Evolutionary conservation across 495 filamentous ascomycete genomes (phyloP).

Genomic region (Penicillium odoratum): DNA sequence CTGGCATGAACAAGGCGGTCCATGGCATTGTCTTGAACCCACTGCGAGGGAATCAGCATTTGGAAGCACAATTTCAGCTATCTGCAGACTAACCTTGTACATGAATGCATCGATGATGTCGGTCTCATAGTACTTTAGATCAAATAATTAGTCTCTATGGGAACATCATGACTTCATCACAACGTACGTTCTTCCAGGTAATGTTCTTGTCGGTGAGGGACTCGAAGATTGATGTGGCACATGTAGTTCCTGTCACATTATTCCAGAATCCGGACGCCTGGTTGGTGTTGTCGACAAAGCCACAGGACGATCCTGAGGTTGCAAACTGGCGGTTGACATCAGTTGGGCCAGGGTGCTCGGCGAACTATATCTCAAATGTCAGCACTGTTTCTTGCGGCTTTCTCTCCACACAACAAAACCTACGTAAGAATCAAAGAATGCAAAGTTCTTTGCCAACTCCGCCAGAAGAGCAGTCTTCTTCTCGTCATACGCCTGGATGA

Average conservation of each 20-base stretch:
- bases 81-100: conserved; percentile 31
- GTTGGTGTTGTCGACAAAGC: conserved; percentile 33
- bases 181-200: conserved; percentile 38
- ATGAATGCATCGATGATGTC: conserved; percentile 41
- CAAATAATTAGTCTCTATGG: background rate
- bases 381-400: conserved; percentile 1
- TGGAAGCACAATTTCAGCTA: background rate
- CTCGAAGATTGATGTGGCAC: conserved; percentile 38
- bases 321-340: conserved; percentile 44
- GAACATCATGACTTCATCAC: background rate
- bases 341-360: conserved; percentile 43
- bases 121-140: conserved; percentile 41
- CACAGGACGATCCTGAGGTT: conserved; percentile 37
- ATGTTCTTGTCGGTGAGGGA: conserved; percentile 34
- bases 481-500: conserved; percentile 42
- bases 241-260: conserved; percentile 40
- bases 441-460: conserved; percentile 41
- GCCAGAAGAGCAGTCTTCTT: conserved; percentile 38
- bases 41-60: conserved; percentile 21
- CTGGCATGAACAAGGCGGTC: conserved; percentile 36
- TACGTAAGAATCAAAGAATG: conserved; percentile 43
- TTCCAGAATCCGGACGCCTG: conserved; percentile 35
- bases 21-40: conserved; percentile 42
- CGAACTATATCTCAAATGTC: conserved; percentile 23
- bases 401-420: conserved; percentile 1